phyloP scores from a whole-genome alignment of 805 yeast species.

The Lipomyces yamanashiensis region DNA sequence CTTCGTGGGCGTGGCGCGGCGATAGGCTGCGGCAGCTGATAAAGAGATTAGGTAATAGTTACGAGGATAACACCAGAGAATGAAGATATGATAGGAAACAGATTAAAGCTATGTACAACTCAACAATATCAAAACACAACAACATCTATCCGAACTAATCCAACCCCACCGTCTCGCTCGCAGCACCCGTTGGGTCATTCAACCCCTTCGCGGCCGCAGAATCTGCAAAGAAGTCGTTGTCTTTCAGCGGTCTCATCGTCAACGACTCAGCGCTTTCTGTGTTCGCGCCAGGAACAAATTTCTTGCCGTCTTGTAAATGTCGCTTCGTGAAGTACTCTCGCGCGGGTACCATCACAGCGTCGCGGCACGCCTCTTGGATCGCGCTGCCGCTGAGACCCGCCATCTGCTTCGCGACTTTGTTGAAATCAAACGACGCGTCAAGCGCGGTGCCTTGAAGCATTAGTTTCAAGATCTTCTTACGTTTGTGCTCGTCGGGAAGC shows the following conservation, averaged over 20 bases:
- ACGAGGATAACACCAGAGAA: too few relatives aligned
- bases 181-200: slow-evolving; percentile 4
- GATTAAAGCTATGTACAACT: slow-evolving; percentile 4
- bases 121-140: background rate
- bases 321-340: slow-evolving; percentile 78
- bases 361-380: slow-evolving; percentile 85
- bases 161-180: slow-evolving; percentile 1
- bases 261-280: background rate
- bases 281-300: background rate
- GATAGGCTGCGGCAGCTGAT: slow-evolving; percentile 3
- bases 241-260: slow-evolving; percentile 62
- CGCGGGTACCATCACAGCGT: slow-evolving; percentile 88
- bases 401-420: slow-evolving; percentile 63
- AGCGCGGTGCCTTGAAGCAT: slow-evolving; percentile 67
- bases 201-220: slow-evolving; percentile 17
- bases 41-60: background rate
- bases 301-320: slow-evolving; percentile 47
- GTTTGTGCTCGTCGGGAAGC: slow-evolving; percentile 69
- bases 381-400: slow-evolving; percentile 89
- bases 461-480: slow-evolving; percentile 71
- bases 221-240: slow-evolving; percentile 61
- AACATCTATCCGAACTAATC: background rate
- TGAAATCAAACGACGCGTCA: slow-evolving; percentile 63
- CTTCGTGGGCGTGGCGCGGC: slow-evolving; percentile 1
- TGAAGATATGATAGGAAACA: background rate